These are phyloP conservation scores for Lactifluus piperatus DNA, from an alignment of 768 basidiomycete species.

Conservation along the genomic window DNA sequence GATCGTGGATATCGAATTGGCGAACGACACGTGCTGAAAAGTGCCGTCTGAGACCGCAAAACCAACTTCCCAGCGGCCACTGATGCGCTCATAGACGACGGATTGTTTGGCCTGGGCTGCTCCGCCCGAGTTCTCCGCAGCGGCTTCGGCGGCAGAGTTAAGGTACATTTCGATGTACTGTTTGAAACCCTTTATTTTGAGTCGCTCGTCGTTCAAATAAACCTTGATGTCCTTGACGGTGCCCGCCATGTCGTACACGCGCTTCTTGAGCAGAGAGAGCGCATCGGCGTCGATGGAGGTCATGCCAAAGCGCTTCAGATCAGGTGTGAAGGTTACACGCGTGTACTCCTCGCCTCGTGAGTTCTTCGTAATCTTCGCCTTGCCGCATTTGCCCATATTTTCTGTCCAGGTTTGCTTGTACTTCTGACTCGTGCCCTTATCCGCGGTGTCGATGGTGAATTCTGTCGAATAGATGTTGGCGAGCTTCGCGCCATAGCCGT, in stretches of 20 bases:
- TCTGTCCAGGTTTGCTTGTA: conserved; percentile 92
- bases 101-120: conserved; percentile 68
- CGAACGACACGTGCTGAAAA: conserved; percentile 93
- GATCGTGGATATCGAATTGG: conserved; percentile 92
- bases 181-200: conserved; percentile 94
- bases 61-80: conserved; percentile 87
- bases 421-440: conserved; percentile 77
- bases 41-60: conserved; percentile 90
- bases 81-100: conserved; percentile 73
- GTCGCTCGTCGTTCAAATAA: conserved; percentile 80
- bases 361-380: conserved; percentile 92
- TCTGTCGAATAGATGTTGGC: conserved; percentile 97
- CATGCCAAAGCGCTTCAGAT: conserved; percentile 91
- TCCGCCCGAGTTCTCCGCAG: conserved; percentile 64
- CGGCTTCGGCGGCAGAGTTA: conserved; percentile 62
- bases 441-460: conserved; percentile 93
- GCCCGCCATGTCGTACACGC: conserved; percentile 97
- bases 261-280: conserved; percentile 77
- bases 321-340: conserved; percentile 86
- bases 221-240: conserved; percentile 91
- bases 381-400: conserved; percentile 85
- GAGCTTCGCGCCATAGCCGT: conserved; percentile 97
- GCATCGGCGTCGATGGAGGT: conserved; percentile 85
- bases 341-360: conserved; percentile 85
- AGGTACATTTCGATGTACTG: conserved; percentile 95